Base-by-base conservation (phyloP, 352 stramenopile species). In the Phytophthora colocasiae region DNA sequence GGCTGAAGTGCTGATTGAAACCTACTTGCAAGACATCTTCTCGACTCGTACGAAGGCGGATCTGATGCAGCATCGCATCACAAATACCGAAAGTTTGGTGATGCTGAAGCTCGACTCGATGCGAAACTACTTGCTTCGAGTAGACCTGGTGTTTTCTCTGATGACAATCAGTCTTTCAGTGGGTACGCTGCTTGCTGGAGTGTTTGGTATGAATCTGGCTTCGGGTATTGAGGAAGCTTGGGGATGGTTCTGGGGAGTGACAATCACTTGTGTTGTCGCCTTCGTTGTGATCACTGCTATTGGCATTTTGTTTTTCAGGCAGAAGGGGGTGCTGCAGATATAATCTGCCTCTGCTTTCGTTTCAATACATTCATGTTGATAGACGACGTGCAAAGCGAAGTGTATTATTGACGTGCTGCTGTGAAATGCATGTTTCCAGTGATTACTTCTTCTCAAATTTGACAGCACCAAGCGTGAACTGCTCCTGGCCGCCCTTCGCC, bases 401-500 rank as follows among this genome's bases (percentile, higher is more conserved):
- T 64, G 10, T 49, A 43, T 22, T 22, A 2, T 63, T 63, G 29
- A 19, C 12, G 31, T 36, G 9, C 31, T 11, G 9, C 31, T 8
- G 31, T 43, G 12, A 48, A 29, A 40, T 39, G 34, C 10, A 50
- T 51, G 11, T n/a, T 3, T 36, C 11, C n/a, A 38, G 7, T 15
- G 47, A 24, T 75, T 83, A 94, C 31, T 73, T 65, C 63, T 93
- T 95, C 9, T 94, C 79, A 46, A 94, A 96, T 55, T 83, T 85
- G 56, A 92, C 84, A 43, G 87, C 85, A 64, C 87, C 87, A 66
- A 96, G 84, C 27, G 85, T 93, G 41, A 95, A 95, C 40, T 89
- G 73, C 40, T 91, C 86, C 58, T 90, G 77, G 26, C 78, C 69
- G 34, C 87, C 87, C 68, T 92, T 92, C 14, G 87, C 82, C 43